Base-by-base conservation (phyloP, 306 rosid species). In the Coriaria nepalensis region DNA sequence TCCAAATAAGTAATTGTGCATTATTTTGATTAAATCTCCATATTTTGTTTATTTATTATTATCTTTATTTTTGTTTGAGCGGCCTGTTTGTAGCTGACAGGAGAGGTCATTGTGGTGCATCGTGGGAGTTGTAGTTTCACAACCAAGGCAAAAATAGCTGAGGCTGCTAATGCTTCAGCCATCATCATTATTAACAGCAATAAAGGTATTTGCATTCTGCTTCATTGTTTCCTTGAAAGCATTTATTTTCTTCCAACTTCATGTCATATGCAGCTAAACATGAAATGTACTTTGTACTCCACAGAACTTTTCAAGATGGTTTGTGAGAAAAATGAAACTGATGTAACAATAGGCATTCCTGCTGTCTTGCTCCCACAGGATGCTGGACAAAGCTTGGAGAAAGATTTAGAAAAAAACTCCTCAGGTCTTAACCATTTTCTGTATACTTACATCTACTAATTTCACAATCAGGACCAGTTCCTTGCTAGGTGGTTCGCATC, bases 261-360 rank as follows among this genome's bases (percentile, higher is more conserved):
- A 47, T 65, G 37, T 45, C 49, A 13, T 13, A 49, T 33, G 45
- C 6, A 13, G 48, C 35, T 7, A 9, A 15, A 14, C 33, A 61
- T 47, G 35, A 13, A 47, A 20, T 56, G 33, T 52, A 35, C 55
- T 56, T 53, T 44, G 42, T 57, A 9, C 40, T 59, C 34, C 56
- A 46, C 80, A 90, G 98, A 77, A 66, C 98, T 90, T 79, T 81
- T 85, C 78, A 90, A 90, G 83, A 90, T 90, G 98, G 98, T 85
- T 52, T 90, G 98, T 59, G 94, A 81, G 64, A 68, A 56, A 4
- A 80, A 71, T 46, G 75, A 90, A 75, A 86, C 81, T 45, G 94
- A 85, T 61, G 52, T 81, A 63, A 46, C 47, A 52, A 85, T 90
- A 56, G 53, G 72, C 62, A 90, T 90, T 62, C 98, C 98, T 59